These are phyloP conservation scores for Ceraceosorus bombacis DNA, from an alignment of 1,284 basidiomycete genomes.

Conservation along the genomic window DNA sequence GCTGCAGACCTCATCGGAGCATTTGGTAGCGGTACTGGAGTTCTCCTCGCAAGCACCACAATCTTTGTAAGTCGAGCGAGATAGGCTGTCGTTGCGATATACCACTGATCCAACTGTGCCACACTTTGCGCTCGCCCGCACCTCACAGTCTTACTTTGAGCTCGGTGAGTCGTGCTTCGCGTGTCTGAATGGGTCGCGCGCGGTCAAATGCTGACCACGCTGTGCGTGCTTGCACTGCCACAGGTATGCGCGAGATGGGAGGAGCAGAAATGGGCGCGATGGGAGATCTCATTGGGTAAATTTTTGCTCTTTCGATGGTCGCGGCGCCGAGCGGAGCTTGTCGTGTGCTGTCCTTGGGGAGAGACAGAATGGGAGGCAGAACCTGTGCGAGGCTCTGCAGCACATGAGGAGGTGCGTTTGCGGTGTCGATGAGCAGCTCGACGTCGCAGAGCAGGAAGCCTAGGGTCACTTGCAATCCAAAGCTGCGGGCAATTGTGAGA, in stretches of 20 bases:
- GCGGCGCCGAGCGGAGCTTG: background rate
- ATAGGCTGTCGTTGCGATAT: background rate
- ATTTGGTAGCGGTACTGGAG: conserved; percentile 92
- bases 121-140: conserved; percentile 4
- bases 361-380: background rate
- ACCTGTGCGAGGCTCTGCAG: background rate
- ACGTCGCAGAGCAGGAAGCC: background rate
- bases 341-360: background rate
- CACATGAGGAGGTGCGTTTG: background rate
- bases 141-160: conserved; percentile 51
- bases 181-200: too few relatives aligned
- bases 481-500: background rate
- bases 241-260: conserved; percentile 52
- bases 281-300: conserved; percentile 48
- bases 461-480: background rate
- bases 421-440: background rate
- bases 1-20: conserved; percentile 93
- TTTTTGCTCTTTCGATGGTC: background rate
- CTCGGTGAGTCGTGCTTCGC: conserved; percentile 29
- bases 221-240: too few relatives aligned
- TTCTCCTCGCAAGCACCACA: conserved; percentile 93
- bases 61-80: conserved; percentile 60
- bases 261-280: conserved; percentile 51
- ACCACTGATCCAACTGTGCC: background rate
- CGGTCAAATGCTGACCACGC: too few relatives aligned